A percentile compares a stretch with the other conserved stretches of the same genome.
phyloP scores from a whole-genome alignment of 2,329 filamentous ascomycete species.

The Phyllachora maydis region DNA sequence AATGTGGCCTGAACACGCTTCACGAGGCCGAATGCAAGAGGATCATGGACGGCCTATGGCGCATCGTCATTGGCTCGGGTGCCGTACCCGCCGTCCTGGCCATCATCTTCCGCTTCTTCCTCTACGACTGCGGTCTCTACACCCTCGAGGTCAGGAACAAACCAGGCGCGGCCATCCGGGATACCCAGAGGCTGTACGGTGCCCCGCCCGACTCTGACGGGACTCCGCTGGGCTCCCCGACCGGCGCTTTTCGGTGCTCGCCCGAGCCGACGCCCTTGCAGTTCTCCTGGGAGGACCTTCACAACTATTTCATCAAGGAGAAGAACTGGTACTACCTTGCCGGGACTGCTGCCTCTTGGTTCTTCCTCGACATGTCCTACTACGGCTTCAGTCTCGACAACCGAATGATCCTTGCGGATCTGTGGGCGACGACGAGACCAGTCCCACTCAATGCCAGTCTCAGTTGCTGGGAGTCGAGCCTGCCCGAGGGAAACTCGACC shows the following conservation, averaged over 20 bases:
- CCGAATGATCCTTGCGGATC: conserved; percentile 17
- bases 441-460: conserved; percentile 15
- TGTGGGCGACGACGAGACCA: conserved; percentile 17
- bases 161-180: conserved; percentile 32
- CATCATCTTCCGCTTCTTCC: conserved; percentile 43
- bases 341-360: conserved; percentile 28
- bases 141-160: conserved; percentile 44
- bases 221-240: conserved; percentile 12
- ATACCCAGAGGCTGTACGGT: conserved; percentile 37
- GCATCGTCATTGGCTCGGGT: conserved; percentile 44
- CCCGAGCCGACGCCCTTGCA: conserved; percentile 19
- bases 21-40: conserved; percentile 22
- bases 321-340: conserved; percentile 23
- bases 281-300: conserved; percentile 24
- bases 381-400: conserved; percentile 32
- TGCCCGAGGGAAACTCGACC: conserved; percentile 19
- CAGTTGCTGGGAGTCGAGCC: conserved; percentile 23
- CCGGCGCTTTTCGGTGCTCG: conserved; percentile 4
- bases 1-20: conserved; percentile 23
- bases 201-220: conserved; percentile 13
- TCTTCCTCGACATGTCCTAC: conserved; percentile 34
- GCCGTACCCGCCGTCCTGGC: conserved; percentile 42
- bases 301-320: conserved; percentile 26
- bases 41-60: conserved; percentile 40
- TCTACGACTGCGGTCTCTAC: conserved; percentile 45